Base-by-base conservation (phyloP, 345 rosid genomes). In the Alliaria petiolata region DNA sequence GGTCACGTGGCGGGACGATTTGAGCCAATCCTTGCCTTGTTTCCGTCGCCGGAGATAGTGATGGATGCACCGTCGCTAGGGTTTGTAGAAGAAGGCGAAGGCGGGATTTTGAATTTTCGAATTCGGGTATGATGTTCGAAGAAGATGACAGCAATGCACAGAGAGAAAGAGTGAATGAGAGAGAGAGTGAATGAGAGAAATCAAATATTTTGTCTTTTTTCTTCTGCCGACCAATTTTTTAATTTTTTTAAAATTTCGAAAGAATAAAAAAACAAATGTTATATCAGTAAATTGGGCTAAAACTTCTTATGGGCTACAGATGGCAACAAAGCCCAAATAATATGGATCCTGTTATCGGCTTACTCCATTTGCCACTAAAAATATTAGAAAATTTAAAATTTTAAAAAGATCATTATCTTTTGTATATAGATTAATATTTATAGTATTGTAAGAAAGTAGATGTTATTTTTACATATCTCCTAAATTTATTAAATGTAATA, bases 41-140 rank as follows among this genome's bases (percentile, higher is more conserved):
- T n/a, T n/a, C n/a, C n/a, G n/a, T n/a, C 11, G 39, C 9, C 39
- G 64, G 58, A 2, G 51, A 39, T 25, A 4, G 7, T 7, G 30
- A 4, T 70, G 51, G 61, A 39, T 38, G 47, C 38, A 51, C 45
- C 36, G 61, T 14, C 35, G 66, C 50, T 74, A 66, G 78, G 72
- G 78, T 58, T 74, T 65, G 3, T 57, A 40, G 72, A 22, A 34
- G 70, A 43, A 52, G 25, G 1, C 8, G 53, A 38, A 65, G 72
- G 78, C 78, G 78, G 78, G 78, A 59, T 67, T 67, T 59, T 65
- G 71, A 17, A n/a, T 16, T 56, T 74, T 59, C 45, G 46, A 65
- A 57, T 58, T 58, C 6, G 44, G 57, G 42, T 52, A 44, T 33
- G n/a, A n/a, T n/a, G 56, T 16, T 35, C 2, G 65, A 47, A 72